Base-by-base conservation (phyloP, 495 filamentous ascomycete genomes). In the Astrothelium macrocarpum region DNA sequence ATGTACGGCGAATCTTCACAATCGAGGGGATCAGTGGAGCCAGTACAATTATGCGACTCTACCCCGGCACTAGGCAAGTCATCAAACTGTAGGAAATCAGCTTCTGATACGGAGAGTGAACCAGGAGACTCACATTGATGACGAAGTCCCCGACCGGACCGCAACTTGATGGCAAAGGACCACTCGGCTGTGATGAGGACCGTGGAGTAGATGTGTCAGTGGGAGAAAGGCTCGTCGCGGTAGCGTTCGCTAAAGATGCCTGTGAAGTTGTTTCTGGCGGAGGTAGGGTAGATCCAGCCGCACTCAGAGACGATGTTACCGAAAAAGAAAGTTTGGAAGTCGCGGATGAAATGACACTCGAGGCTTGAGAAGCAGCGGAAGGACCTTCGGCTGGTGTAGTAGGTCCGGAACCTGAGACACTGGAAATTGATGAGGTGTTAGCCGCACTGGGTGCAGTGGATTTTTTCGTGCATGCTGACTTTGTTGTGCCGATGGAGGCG, bases 1-100 rank as follows among this genome's bases (percentile, higher is more conserved):
- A 81, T 68, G 32, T 77, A 75, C 26, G 78, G 74, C 29, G 69
- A 67, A 29, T 69, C 62, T 2, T 70, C 65, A 43, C 66, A 70
- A 60, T 70, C 72, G 49, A 56, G 49, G 7, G 49, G 49, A 56
- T 56, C 49, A 20, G n/a, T 56, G 29, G 67, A 70, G 34, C 70
- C 43, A 28, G 67, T 68, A 23, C 59, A 46, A n/a, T 64, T 63
- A 34, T 9, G 62, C 1, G 68, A 64, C 9, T 26, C 53, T 4
- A 25, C 23, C 25, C 69, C 71, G 46, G 58, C 64, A n/a, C n/a
- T n/a, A 11, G 70, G 67, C 25, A 68, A 63, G 60, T 75, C 70
- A 49, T 76, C 74, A 58, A 72, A 76, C 42, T 61, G 25, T n/a
- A 25, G 16, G 29, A 10, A 28, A 16, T 56, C 29, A 56, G 20